phyloP scores from a whole-genome alignment of 176 grass and related monocot genomes.

The Carex kokanica region DNA sequence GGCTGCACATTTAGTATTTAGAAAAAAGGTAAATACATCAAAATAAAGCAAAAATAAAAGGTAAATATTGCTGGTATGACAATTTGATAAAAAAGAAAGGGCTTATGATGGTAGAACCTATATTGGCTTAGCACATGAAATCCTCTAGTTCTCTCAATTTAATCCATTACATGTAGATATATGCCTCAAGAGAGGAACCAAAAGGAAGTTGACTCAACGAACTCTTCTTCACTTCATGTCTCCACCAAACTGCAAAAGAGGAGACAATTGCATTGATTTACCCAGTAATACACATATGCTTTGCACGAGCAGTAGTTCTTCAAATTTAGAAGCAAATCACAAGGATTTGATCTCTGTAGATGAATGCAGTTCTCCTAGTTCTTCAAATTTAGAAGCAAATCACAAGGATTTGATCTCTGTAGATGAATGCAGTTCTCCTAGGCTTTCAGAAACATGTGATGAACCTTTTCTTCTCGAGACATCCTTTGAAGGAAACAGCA shows the following conservation, averaged over 20 bases:
- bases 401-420: slow-evolving; percentile 17
- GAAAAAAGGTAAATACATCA: neutral
- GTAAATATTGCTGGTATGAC: neutral
- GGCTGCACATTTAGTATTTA: neutral
- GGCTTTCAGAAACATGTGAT: too few species aligned
- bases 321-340: slow-evolving; percentile 17
- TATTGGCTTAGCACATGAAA: neutral
- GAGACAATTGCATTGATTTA: slow-evolving; percentile 11
- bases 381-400: slow-evolving; percentile 19
- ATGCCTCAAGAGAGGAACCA: slow-evolving; percentile 64
- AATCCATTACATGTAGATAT: slow-evolving; percentile 45
- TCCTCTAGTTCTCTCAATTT: neutral
- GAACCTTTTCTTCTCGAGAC: slow-evolving; percentile 13
- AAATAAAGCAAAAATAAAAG: neutral
- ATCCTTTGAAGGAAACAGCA: slow-evolving; percentile 23
- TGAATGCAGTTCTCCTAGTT: slow-evolving; percentile 21
- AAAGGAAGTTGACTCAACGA: slow-evolving; percentile 64
- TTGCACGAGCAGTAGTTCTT: neutral
- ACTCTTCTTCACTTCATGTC: slow-evolving; percentile 88
- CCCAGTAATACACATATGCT: slow-evolving; percentile 5
- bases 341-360: slow-evolving; percentile 19
- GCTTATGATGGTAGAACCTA: neutral
- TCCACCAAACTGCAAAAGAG: slow-evolving; percentile 30
- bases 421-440: too few species aligned
- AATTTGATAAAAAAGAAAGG: neutral